These are phyloP conservation scores for Phytophthora cryptogea DNA, from an alignment of 352 stramenopile genomes.

Conservation along the genomic window DNA sequence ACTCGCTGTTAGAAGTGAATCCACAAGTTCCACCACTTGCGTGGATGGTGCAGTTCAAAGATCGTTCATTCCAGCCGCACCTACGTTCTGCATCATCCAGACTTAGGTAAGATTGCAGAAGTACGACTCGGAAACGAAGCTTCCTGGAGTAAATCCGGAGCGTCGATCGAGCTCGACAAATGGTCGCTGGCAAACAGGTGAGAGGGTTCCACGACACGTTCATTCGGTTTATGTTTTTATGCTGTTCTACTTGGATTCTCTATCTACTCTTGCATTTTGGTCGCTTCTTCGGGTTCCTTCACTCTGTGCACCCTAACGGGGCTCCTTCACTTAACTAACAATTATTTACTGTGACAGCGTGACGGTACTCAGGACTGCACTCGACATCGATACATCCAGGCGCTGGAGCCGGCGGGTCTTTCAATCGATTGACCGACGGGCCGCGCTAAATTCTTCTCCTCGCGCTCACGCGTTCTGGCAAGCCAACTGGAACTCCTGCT, in stretches of 20 bases:
- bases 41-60: constrained; percentile 1
- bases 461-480: constrained; percentile 34
- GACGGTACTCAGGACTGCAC: constrained; percentile 25
- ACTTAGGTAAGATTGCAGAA: not conserved
- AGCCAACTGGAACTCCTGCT: constrained; percentile 53
- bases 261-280: constrained; percentile 29
- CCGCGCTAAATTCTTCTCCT: too few species aligned
- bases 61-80: not conserved
- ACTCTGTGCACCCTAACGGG: constrained; percentile 4
- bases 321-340: constrained; percentile 17
- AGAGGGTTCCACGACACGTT: constrained; percentile 4
- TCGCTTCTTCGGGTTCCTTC: constrained; percentile 13
- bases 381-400: constrained; percentile 30
- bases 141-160: not conserved
- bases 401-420: not conserved
- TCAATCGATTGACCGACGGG: too few species aligned
- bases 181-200: not conserved
- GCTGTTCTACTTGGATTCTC: constrained; percentile 17
- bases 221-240: constrained; percentile 16
- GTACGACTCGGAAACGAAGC: not conserved
- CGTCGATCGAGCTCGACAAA: not conserved
- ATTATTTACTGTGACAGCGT: constrained; percentile 19
- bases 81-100: not conserved
- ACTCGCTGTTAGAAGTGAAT: not conserved
- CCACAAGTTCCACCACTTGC: not conserved